Percentiles rank a stretch among this genome's conserved stretches.
phyloP scores from a whole-genome alignment of 2,329 filamentous ascomycete genomes.

The Xylariomycetidae sp. region DNA sequence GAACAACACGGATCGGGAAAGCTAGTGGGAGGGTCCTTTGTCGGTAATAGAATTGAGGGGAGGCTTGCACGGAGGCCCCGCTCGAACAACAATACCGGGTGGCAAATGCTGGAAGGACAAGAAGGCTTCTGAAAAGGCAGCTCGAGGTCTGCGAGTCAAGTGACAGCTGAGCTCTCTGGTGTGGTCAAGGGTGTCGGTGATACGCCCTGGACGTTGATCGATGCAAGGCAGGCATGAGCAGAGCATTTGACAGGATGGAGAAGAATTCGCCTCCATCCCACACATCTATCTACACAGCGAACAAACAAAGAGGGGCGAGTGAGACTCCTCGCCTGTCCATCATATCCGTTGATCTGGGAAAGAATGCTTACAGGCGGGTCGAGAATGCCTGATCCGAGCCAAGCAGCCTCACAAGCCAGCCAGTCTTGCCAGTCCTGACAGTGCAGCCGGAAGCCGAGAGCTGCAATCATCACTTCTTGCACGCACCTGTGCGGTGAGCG shows the following conservation, averaged over 20 bases:
- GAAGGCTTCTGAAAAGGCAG: slow-evolving; percentile 13
- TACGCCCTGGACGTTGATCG: slow-evolving; percentile 11
- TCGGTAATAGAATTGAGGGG: slow-evolving; percentile 9
- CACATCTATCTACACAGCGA: slow-evolving; percentile 9
- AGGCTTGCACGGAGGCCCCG: slow-evolving; percentile 14
- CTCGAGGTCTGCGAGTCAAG: slow-evolving; percentile 10
- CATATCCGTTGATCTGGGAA: too few relatives aligned
- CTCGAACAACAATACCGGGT: slow-evolving; percentile 10
- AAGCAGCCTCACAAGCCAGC: too few relatives aligned
- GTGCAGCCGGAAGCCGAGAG: too few relatives aligned
- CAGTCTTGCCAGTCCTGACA: too few relatives aligned
- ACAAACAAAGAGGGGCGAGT: too few relatives aligned
- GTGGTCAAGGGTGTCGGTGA: slow-evolving; percentile 7
- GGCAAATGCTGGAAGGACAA: slow-evolving; percentile 11
- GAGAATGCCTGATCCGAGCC: too few relatives aligned
- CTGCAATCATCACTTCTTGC: too few relatives aligned
- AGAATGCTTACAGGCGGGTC: too few relatives aligned
- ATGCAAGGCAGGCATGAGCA: too few relatives aligned
- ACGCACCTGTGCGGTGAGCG: too few relatives aligned
- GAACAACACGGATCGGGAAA: slow-evolving; percentile 13
- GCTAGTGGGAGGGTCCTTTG: slow-evolving; percentile 12
- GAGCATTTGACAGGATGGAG: slow-evolving; percentile 10
- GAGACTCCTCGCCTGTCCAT: too few relatives aligned
- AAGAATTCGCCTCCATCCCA: slow-evolving; percentile 8
- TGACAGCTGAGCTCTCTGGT: slow-evolving; percentile 9